Evolutionary conservation across 768 basidiomycete species (phyloP), one percentile per base, ranked within the genome.

Genomic region (Rhodosporidiobolus odoratus): DNA sequence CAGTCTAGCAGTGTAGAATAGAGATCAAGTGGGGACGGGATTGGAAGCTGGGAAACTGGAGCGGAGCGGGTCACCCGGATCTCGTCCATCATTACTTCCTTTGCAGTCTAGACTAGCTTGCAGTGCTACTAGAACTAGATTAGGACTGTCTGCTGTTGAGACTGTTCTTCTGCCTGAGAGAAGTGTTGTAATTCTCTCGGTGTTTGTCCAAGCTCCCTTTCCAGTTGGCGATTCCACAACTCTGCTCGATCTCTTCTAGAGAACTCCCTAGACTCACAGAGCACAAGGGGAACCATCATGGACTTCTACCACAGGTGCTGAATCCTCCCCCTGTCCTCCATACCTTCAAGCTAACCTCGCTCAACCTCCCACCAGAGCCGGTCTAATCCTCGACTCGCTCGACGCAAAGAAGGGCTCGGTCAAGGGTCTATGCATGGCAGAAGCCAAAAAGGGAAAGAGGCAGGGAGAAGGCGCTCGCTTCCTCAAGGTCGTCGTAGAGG

Each of bases 371-470:
- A 12, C 66, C n/a, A 73, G 72, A 12, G 66, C 92, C 74, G 88
- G 88, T 74, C 84, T 87, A 76, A 84, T 87, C 8, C 82, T 97
- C 76, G 92, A 95, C 78, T 88, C 87, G 75, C 84, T 97, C 68
- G 90, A 94, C 78, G 85, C 86, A 53, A 92, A 89, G 79, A 84
- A 92, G 79, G 93, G 92, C n/a, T 94, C 91, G 21, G 89, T 97
- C 77, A 93, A 95, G 78, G 85, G 93, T 85, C 86, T 64, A 82
- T 92, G 37, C 86, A 89, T 35, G 86, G 88, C 78, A 87, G 88
- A 80, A 84, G 70, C 68, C 9, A 72, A 69, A 34, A 67, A 68
- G 32, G 62, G 62, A 2, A 56, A 56, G 40, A 72, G 64, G 47
- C 35, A 53, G 35, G 68, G 75, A 17, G 71, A 72, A 48, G 68